A percentile compares a stretch with the other conserved stretches of the same genome.
These are phyloP conservation scores for Apodospora peruviana DNA, from an alignment of 495 filamentous ascomycete genomes.

Conservation along the genomic window DNA sequence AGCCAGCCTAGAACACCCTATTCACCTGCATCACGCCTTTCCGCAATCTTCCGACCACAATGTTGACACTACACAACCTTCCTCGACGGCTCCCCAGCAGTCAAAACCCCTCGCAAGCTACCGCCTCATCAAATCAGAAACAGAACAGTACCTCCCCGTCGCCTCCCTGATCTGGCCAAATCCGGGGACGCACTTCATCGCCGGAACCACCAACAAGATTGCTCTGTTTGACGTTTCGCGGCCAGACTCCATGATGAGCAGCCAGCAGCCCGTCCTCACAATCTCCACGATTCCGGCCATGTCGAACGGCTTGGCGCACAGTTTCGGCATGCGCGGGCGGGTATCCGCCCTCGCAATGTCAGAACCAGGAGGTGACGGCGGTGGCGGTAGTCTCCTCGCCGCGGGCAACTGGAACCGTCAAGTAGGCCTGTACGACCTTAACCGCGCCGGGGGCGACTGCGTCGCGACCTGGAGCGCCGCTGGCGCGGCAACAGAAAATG, in stretches of 20 bases:
- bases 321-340: slow-evolving; percentile 79
- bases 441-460: slow-evolving; percentile 58
- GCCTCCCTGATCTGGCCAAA: slow-evolving; percentile 66
- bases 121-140: slow-evolving; percentile 64
- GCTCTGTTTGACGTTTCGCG: slow-evolving; percentile 73
- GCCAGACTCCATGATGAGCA: slow-evolving; percentile 36
- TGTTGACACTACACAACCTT: neutral
- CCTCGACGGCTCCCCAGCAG: slow-evolving; percentile 6
- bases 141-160: slow-evolving; percentile 73
- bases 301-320: slow-evolving; percentile 61
- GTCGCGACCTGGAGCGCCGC: slow-evolving; percentile 60
- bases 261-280: slow-evolving; percentile 52
- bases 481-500: slow-evolving; percentile 28
- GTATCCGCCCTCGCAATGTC: slow-evolving; percentile 11
- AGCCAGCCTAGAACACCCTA: slow-evolving; percentile 63
- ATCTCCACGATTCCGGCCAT: slow-evolving; percentile 74
- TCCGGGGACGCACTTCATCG: slow-evolving; percentile 57
- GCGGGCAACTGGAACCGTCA: slow-evolving; percentile 77
- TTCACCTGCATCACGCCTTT: slow-evolving; percentile 56
- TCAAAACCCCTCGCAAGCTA: slow-evolving; percentile 52
- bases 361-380: too few relatives aligned
- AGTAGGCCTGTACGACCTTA: slow-evolving; percentile 69
- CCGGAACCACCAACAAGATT: slow-evolving; percentile 68
- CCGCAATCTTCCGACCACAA: slow-evolving; percentile 9
- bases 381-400: slow-evolving; percentile 68